Evolutionary conservation across 1,284 basidiomycete species (phyloP), one percentile per base, ranked within the genome.

Genomic region (Trichosporon sp.): DNA sequence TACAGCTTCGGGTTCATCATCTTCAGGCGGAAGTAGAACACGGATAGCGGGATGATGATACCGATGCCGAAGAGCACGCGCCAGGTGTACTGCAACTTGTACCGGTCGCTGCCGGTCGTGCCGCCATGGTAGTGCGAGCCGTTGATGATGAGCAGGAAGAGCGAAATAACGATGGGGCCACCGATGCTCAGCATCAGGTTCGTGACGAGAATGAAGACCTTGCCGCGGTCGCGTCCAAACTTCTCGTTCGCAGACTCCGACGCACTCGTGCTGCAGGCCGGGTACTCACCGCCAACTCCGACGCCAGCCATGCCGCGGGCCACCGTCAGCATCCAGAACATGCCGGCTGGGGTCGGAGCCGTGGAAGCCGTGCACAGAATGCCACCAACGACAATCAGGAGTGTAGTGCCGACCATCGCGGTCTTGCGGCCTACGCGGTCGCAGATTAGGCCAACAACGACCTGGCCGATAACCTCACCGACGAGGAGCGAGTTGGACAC

Each of bases 241-340:
- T 86, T 87, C 80, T 92, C 90, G 75, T 92, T 91, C 4, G 89
- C 89, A 25, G 89, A 88, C 77, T 91, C 89, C 62, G 86, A 87
- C 1, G 89, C 89, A 29, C 85, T 86, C 0, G 89, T 87, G 4
- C 87, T 88, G 6, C 88, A 89, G 0, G 89, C 89, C 0, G 90
- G 89, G 78, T 92, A 92, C 82, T 92, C 90, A 18, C 90, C 90
- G 25, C 90, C 89, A 6, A 89, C 89, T 69, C 89, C 89, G 63
- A 91, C 83, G 32, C 90, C 90, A 44, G 88, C 89, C 27, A 89
- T 85, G 27, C 90, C 90, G 74, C 89, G 85, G 9, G 89, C 88
- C 72, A 92, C 81, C 0, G 90, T 90, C 69, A 92, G 81, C 79
- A 89, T 90, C 91, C 91, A 92, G 75, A 91, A 90, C 56, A 92